These are phyloP conservation scores for Cenchrus purpureus DNA, from an alignment of 176 grass and related monocot genomes.

Conservation along the genomic window DNA sequence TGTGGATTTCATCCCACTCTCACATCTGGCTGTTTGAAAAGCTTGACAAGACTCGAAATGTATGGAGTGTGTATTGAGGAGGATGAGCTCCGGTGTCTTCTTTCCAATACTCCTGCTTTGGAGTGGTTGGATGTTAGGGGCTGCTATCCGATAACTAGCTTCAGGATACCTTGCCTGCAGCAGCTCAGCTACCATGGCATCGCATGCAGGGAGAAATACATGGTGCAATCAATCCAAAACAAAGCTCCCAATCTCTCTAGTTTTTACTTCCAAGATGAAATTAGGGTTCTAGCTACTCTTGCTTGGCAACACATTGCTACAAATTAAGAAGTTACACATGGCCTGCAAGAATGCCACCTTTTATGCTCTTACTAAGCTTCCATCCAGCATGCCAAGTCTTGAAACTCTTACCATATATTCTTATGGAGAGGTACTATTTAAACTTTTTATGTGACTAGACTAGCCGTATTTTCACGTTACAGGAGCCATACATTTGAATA, in stretches of 20 bases:
- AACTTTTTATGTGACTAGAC: too few species aligned
- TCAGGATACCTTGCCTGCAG: background rate
- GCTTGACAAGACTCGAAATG: background rate
- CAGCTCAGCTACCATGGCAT: background rate
- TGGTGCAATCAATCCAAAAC: background rate
- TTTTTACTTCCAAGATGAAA: background rate
- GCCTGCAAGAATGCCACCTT: too few species aligned
- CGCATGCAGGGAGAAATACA: background rate
- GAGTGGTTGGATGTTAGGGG: background rate
- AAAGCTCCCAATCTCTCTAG: background rate
- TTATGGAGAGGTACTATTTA: too few species aligned
- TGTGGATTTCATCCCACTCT: background rate
- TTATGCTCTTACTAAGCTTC: too few species aligned
- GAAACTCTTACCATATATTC: too few species aligned
- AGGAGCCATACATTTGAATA: too few species aligned
- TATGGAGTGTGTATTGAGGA: background rate
- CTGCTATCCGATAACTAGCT: too few species aligned
- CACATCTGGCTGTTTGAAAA: background rate
- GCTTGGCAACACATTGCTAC: too few species aligned
- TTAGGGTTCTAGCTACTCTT: background rate
- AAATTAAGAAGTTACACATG: too few species aligned
- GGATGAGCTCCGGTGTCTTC: background rate
- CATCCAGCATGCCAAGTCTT: too few species aligned
- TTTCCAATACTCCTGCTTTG: background rate
- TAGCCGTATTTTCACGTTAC: too few species aligned